Percentiles rank a stretch among this genome's conserved stretches.
Conservation (phyloP, 164 flowering plant species). For the Aristolochia fimbriata region DNA sequence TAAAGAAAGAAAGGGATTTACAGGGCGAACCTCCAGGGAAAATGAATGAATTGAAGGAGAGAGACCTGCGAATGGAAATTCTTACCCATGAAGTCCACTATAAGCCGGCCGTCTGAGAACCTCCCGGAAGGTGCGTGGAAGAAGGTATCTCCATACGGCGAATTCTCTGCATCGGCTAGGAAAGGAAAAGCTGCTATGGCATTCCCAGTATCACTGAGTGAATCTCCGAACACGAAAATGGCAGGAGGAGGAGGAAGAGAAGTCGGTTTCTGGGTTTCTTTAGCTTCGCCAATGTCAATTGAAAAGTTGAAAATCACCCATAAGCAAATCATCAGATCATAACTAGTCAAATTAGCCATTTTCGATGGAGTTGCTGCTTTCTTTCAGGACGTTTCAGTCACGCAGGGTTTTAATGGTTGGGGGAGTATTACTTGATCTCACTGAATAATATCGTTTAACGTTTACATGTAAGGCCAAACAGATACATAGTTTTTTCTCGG, state of each 20-base stretch:
- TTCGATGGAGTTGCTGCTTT: not conserved
- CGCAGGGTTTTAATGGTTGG: too few relatives aligned
- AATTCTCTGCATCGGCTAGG: slow-evolving; percentile 19
- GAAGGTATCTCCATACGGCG: slow-evolving; percentile 36
- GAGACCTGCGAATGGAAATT: not conserved
- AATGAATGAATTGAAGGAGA: too few relatives aligned
- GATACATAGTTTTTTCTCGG: too few relatives aligned
- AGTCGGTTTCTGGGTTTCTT: not conserved
- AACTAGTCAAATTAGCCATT: not conserved
- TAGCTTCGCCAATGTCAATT: not conserved
- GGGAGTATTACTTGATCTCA: too few relatives aligned
- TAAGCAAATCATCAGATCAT: not conserved
- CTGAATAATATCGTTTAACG: too few relatives aligned
- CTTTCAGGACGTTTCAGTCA: not conserved
- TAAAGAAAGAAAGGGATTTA: not conserved
- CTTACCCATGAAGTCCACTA: slow-evolving; percentile 11
- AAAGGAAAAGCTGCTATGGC: slow-evolving; percentile 30
- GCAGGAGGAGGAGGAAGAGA: slow-evolving; percentile 7
- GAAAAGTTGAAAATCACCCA: slow-evolving; percentile 1
- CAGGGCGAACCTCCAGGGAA: not conserved
- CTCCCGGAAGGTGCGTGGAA: slow-evolving; percentile 42
- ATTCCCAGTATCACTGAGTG: slow-evolving; percentile 53
- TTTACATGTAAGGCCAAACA: too few relatives aligned
- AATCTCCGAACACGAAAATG: slow-evolving; percentile 51
- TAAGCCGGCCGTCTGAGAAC: slow-evolving; percentile 41